These are phyloP conservation scores for Suillus brevipes DNA, from an alignment of 768 basidiomycete species.

Conservation along the genomic window DNA sequence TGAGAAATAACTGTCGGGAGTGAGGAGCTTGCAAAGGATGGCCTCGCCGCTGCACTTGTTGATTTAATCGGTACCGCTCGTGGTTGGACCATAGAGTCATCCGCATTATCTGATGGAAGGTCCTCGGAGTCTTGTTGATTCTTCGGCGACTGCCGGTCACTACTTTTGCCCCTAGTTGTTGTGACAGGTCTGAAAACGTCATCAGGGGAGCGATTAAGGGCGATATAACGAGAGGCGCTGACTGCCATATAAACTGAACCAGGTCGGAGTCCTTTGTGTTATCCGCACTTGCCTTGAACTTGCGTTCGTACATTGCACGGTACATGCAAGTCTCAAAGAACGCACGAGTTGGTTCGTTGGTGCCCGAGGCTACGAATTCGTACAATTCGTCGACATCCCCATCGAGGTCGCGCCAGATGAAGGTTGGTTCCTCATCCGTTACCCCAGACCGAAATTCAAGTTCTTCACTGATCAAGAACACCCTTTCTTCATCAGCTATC, in stretches of 20 bases:
- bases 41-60: constrained; percentile 13
- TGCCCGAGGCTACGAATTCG: constrained; percentile 84
- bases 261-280: constrained; percentile 66
- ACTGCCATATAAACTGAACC: constrained; percentile 82
- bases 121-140: constrained; percentile 13
- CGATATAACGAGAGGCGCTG: constrained; percentile 33
- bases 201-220: not conserved
- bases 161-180: constrained; percentile 20
- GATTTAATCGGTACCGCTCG: constrained; percentile 17
- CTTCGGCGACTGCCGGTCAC: constrained; percentile 17
- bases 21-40: constrained; percentile 19
- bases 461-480: constrained; percentile 88
- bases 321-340: constrained; percentile 96
- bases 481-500: constrained; percentile 89
- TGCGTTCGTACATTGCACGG: constrained; percentile 95
- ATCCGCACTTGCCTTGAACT: constrained; percentile 74
- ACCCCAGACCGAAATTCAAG: constrained; percentile 81
- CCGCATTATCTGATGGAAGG: constrained; percentile 7
- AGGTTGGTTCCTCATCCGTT: constrained; percentile 74
- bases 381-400: constrained; percentile 92
- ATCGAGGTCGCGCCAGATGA: constrained; percentile 89
- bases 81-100: constrained; percentile 13
- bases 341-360: constrained; percentile 72
- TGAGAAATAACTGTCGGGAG: constrained; percentile 35
- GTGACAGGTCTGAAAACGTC: constrained; percentile 22